phyloP scores from a whole-genome alignment of 2,329 filamentous ascomycete species.

The Spiromastix sp. region DNA sequence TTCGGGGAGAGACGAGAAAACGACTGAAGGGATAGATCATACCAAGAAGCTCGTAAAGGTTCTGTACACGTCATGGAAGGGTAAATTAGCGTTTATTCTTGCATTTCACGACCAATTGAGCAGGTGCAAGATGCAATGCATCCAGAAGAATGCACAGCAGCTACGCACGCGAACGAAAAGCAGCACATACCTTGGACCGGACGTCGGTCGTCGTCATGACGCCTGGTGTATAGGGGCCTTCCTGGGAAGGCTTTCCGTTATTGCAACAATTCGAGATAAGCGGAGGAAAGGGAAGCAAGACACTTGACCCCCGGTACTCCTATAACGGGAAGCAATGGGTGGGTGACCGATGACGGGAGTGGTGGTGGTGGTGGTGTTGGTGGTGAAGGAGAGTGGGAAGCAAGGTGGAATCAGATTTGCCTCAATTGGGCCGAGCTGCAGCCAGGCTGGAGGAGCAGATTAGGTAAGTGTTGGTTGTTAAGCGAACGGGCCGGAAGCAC shows the following conservation, averaged over 20 bases:
- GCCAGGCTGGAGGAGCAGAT: conserved; percentile 3
- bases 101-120: conserved; percentile 25
- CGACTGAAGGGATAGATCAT: conserved; percentile 31
- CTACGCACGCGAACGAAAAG: neutral
- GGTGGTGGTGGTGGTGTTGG: no score
- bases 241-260: conserved; percentile 40
- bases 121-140: conserved; percentile 2
- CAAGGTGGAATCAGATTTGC: no score
- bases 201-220: conserved; percentile 43
- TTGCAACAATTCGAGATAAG: conserved; percentile 34
- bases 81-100: conserved; percentile 9
- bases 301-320: no score
- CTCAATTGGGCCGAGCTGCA: no score
- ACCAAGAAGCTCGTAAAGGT: conserved; percentile 98
- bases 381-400: no score
- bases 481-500: conserved; percentile 13
- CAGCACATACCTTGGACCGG: conserved; percentile 39
- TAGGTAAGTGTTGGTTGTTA: neutral
- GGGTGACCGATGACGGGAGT: no score
- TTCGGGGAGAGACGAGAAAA: conserved; percentile 8
- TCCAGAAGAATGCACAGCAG: conserved; percentile 2
- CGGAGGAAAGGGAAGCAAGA: neutral
- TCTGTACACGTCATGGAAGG: conserved; percentile 45
- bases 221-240: conserved; percentile 38
- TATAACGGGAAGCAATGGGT: no score